Evolutionary conservation across 345 rosid species (phyloP).

Genomic region (Populus davidiana): DNA sequence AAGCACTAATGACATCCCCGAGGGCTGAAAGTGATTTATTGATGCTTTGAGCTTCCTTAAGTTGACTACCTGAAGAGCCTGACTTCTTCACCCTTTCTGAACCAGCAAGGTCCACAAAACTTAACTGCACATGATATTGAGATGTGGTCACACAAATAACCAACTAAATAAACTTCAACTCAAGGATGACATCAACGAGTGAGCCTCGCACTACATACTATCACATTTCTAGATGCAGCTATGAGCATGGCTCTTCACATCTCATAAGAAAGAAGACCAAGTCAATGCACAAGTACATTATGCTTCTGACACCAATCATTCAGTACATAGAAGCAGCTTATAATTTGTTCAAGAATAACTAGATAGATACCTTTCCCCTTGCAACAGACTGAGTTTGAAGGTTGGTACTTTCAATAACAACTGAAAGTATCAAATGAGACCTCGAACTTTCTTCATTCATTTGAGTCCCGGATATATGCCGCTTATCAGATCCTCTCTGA

Average conservation of each 20-base stretch:
- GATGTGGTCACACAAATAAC: background rate
- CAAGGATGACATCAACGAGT: background rate
- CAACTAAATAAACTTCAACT: background rate
- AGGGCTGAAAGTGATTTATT: conserved; percentile 95
- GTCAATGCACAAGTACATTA: background rate
- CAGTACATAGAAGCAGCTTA: background rate
- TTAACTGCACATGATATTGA: conserved; percentile 48
- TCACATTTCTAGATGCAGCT: background rate
- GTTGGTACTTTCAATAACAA: conserved; percentile 89
- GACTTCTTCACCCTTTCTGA: conserved; percentile 94
- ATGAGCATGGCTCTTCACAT: background rate
- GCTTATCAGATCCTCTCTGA: conserved; percentile 71
- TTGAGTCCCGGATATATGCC: conserved; percentile 86
- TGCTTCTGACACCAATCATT: background rate
- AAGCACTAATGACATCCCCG: conserved; percentile 90
- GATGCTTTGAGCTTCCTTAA: conserved; percentile 96
- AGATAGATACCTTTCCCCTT: conserved; percentile 72
- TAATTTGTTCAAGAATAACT: conserved; percentile 1
- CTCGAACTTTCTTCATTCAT: conserved; percentile 98
- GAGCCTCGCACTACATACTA: background rate
- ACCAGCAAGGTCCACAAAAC: conserved; percentile 98
- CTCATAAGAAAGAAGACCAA: background rate
- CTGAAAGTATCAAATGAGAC: conserved; percentile 85
- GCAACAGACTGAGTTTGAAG: conserved; percentile 88
- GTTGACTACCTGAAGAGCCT: conserved; percentile 81